These are phyloP conservation scores for Ambrosiella beaveri DNA, from an alignment of 2,329 filamentous ascomycete species.

Conservation along the genomic window DNA sequence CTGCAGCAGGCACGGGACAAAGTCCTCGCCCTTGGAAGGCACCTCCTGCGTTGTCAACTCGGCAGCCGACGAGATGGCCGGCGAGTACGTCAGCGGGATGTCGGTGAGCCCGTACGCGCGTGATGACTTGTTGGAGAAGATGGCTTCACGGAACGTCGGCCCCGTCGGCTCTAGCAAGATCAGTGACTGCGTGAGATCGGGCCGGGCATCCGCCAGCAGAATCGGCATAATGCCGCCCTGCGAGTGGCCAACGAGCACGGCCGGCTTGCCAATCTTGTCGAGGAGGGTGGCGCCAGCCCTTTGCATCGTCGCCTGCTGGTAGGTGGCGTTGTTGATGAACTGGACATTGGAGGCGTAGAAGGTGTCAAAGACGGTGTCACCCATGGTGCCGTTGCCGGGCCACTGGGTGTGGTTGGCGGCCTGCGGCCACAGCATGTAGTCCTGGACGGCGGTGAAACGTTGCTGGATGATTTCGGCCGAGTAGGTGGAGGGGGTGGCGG, in stretches of 20 bases:
- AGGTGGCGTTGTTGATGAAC: conserved; percentile 19
- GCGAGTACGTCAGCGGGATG: conserved; percentile 32
- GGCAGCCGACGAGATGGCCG: conserved; percentile 20
- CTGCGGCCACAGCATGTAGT: conserved; percentile 23
- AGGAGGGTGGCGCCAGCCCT: conserved; percentile 25
- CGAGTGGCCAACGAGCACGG: conserved; percentile 26
- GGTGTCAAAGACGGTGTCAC: conserved; percentile 25
- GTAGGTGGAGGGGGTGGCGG: conserved; percentile 16
- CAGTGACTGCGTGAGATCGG: conserved; percentile 24
- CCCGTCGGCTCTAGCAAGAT: conserved; percentile 30
- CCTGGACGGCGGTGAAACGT: conserved; percentile 22
- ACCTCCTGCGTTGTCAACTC: conserved; percentile 21
- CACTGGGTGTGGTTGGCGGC: conserved; percentile 26
- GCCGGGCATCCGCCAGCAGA: conserved; percentile 26
- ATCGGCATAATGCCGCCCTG: conserved; percentile 27
- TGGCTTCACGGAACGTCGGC: conserved; percentile 28
- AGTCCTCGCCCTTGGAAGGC: conserved; percentile 15
- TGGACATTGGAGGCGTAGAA: conserved; percentile 26
- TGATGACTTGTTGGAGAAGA: conserved; percentile 21
- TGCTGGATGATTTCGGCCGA: conserved; percentile 22
- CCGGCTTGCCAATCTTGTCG: conserved; percentile 25
- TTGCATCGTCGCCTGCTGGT: conserved; percentile 22
- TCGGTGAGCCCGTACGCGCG: conserved; percentile 30
- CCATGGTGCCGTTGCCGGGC: conserved; percentile 24
- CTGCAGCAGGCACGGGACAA: conserved; percentile 21